Percentiles rank a stretch among this genome's conserved stretches.
phyloP scores from a whole-genome alignment of 2,329 filamentous ascomycete species.

The Hortaea werneckii region DNA sequence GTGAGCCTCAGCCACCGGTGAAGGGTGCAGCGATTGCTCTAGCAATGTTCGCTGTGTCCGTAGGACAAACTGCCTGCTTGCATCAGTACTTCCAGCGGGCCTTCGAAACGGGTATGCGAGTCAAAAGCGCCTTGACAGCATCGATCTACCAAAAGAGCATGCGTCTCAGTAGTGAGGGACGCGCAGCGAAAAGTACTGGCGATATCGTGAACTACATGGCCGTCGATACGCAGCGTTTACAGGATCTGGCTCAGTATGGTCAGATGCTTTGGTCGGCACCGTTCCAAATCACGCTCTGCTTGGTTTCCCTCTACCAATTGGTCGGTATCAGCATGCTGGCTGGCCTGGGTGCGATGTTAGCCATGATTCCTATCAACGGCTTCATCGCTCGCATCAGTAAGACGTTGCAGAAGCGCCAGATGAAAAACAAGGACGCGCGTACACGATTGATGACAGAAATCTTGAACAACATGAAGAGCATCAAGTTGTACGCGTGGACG shows the following conservation, averaged over 20 bases:
- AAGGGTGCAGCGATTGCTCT: slow-evolving; percentile 80
- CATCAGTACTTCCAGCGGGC: slow-evolving; percentile 96
- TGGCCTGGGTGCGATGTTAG: slow-evolving; percentile 85
- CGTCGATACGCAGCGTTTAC: slow-evolving; percentile 87
- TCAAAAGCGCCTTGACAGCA: slow-evolving; percentile 82
- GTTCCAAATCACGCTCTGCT: slow-evolving; percentile 91
- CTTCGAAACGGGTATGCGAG: slow-evolving; percentile 92
- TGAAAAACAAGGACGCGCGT: slow-evolving; percentile 97
- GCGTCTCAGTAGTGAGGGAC: slow-evolving; percentile 83
- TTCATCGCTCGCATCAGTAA: slow-evolving; percentile 90
- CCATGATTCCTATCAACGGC: slow-evolving; percentile 96
- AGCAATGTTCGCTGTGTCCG: slow-evolving; percentile 82
- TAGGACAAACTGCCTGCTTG: slow-evolving; percentile 77
- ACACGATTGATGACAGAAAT: slow-evolving; percentile 95
- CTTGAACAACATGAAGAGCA: slow-evolving; percentile 97
- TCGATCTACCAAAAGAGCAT: slow-evolving; percentile 90
- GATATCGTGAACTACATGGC: slow-evolving; percentile 99
- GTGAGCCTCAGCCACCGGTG: slow-evolving; percentile 63
- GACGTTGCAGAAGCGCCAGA: slow-evolving; percentile 85
- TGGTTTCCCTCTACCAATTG: slow-evolving; percentile 91
- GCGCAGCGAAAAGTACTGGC: slow-evolving; percentile 78
- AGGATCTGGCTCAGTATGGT: slow-evolving; percentile 89
- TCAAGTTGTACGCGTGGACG: slow-evolving; percentile 98
- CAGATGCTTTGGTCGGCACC: slow-evolving; percentile 95
- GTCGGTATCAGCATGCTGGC: slow-evolving; percentile 93